These are phyloP conservation scores for Tylopilus sp. DNA, from an alignment of 768 basidiomycete genomes.

Conservation along the genomic window DNA sequence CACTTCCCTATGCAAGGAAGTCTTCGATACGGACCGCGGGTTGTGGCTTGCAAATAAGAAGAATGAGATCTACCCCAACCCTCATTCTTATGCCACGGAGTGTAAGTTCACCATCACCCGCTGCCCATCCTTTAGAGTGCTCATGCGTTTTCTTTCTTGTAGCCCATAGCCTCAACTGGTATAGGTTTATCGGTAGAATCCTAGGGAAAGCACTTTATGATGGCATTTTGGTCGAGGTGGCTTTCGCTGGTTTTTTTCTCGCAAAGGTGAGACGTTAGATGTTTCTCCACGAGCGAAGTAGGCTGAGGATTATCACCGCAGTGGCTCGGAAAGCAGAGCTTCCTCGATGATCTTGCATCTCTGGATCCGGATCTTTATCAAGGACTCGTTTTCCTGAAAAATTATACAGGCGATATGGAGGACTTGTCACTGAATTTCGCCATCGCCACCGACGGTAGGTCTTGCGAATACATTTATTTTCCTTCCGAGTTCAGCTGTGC, in stretches of 20 bases:
- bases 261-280: slow-evolving; percentile 55
- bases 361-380: slow-evolving; percentile 91
- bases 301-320: slow-evolving; percentile 26
- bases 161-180: slow-evolving; percentile 91
- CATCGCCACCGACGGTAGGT: slow-evolving; percentile 76
- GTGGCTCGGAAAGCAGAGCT: slow-evolving; percentile 93
- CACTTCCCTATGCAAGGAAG: slow-evolving; percentile 89
- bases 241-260: slow-evolving; percentile 94
- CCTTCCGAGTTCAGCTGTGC: too few species aligned
- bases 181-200: slow-evolving; percentile 87
- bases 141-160: background rate
- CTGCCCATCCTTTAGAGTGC: background rate
- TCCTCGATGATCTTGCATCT: slow-evolving; percentile 88
- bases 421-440: slow-evolving; percentile 91
- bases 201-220: slow-evolving; percentile 97
- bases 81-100: slow-evolving; percentile 88
- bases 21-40: slow-evolving; percentile 91
- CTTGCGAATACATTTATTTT: background rate
- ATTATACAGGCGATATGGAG: slow-evolving; percentile 81
- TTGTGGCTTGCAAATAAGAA: slow-evolving; percentile 89
- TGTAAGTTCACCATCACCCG: slow-evolving; percentile 40
- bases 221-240: slow-evolving; percentile 91
- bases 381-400: slow-evolving; percentile 89
- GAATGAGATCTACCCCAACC: slow-evolving; percentile 94
- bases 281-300: background rate